phyloP scores from a whole-genome alignment of 345 rosid genomes.

The Kernera saxatilis region DNA sequence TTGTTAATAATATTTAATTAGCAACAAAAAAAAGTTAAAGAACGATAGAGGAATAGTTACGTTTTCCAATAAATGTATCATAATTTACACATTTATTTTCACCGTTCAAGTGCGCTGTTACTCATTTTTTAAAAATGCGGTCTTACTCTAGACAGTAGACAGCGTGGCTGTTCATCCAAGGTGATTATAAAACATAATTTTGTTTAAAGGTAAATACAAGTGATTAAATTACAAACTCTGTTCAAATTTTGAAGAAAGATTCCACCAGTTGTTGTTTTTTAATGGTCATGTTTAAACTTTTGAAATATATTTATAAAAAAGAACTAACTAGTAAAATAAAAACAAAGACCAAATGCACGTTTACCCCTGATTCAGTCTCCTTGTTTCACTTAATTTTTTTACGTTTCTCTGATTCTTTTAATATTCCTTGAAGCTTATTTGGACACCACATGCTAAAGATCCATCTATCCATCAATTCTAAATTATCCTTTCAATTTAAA shows the following conservation, averaged over 20 bases:
- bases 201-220: background rate
- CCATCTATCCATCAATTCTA: background rate
- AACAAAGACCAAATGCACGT: conserved; percentile 24
- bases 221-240: background rate
- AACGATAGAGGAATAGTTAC: background rate
- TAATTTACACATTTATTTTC: background rate
- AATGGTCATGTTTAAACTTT: conserved; percentile 11
- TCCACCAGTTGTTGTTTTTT: background rate
- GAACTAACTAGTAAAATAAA: background rate
- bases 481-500: background rate
- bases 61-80: conserved; percentile 14
- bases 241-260: conserved; percentile 27
- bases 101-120: background rate
- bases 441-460: conserved; percentile 21
- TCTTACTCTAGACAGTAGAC: conserved; percentile 13
- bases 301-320: background rate
- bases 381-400: background rate
- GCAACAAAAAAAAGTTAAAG: background rate
- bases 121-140: background rate
- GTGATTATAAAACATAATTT: background rate
- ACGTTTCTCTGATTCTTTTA: conserved; percentile 8
- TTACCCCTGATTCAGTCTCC: background rate
- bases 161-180: conserved; percentile 17
- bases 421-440: background rate
- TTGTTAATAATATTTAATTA: background rate